Base-by-base conservation (phyloP, 148 eudicot species). In the Amaranthus hypochondriacus region DNA sequence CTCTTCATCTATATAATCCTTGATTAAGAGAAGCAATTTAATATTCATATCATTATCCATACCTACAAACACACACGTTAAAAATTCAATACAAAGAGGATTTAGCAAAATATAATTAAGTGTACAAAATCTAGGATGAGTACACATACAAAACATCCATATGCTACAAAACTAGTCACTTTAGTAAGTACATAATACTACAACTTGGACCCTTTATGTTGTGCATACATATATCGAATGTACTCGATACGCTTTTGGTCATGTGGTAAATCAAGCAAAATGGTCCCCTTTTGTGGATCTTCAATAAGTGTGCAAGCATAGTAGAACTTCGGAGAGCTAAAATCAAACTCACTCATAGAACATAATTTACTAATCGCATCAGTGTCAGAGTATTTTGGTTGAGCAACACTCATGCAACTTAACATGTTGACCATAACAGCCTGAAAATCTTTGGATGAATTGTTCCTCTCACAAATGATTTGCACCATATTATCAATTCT, bases 401-500 rank as follows among this genome's bases (percentile, higher is more conserved):
- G 6, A 14, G 8, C 28, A n/a, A 57, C 2, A 57, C 18, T 57
- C 61, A 57, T 57, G 18, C 7, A 14, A 15, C 18, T 57, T 28
- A 57, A 14, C 61, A 57, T 57, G 18, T 49, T 67, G 12, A 50
- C 21, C 70, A 67, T 67, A 14, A 44, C 21, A 50, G 10, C 3
- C 4, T 18, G 56, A 49, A 28, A 52, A 4, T 15, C 42, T 4
- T 67, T 67, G 4, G 70, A 4, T 4, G 21, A 28, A 6, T 9
- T 67, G 5, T 21, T 15, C 4, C 10, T 48, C 39, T 67, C 50
- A 2, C 7, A 7, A 67, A 21, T 18, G 0, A 49, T 4, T 21
- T 68, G n/a, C 44, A 68, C 10, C 56, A 68, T 68, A 50, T 44
- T 46, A 18, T 68, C 56, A 68, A 68, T 50, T 7, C 28, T 68